These are phyloP conservation scores for Bromus sterilis DNA, from an alignment of 176 grass and related monocot genomes.

Conservation along the genomic window DNA sequence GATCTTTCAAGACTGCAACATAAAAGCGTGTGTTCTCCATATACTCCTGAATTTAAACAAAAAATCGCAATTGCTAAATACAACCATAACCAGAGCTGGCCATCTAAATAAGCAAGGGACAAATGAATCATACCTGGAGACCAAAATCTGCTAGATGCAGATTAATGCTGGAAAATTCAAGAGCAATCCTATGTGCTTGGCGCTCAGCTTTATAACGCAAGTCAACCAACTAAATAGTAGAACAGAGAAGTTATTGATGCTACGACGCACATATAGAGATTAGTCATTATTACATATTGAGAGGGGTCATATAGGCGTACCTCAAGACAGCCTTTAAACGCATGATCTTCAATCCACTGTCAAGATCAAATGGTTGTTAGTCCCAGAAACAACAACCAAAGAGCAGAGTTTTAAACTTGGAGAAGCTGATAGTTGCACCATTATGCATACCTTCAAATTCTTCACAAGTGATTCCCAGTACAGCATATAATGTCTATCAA, in stretches of 20 bases:
- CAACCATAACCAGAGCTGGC: neutral
- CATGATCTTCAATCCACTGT: neutral
- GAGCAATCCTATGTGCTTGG: neutral
- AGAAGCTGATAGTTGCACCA: neutral
- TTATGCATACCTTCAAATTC: neutral
- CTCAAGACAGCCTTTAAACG: neutral
- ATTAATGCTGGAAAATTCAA: neutral
- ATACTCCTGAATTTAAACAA: neutral
- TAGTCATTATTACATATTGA: neutral
- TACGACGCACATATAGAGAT: neutral
- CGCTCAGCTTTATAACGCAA: neutral
- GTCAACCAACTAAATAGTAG: neutral
- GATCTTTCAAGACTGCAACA: neutral
- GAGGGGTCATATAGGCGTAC: neutral
- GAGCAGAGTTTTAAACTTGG: neutral
- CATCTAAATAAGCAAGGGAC: neutral
- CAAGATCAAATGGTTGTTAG: neutral
- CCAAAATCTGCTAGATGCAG: neutral
- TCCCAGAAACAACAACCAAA: neutral
- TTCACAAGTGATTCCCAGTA: conserved; percentile 1
- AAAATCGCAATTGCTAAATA: neutral
- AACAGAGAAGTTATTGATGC: neutral
- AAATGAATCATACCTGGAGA: neutral
- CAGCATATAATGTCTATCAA: neutral
- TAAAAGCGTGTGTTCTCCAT: neutral